Evolutionary conservation across 257 asterid species (phyloP), one percentile per base, ranked within the genome.

Genomic region (Pogostemon cablin): DNA sequence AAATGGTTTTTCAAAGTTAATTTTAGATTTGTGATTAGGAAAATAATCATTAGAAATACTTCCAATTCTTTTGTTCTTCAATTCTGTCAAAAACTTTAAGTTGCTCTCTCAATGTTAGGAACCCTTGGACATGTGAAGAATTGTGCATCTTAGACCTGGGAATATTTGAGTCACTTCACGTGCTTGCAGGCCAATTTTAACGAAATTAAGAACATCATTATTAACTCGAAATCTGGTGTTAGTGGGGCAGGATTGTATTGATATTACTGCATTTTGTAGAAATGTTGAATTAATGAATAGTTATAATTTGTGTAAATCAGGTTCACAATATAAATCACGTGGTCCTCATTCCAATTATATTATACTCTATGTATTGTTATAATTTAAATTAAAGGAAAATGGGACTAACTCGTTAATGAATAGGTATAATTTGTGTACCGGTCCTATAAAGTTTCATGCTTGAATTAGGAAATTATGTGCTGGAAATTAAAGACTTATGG

Each of bases 211-310:
- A 88, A 89, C 80, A 95, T 95, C 63, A 95, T 91, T 52, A 87
- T 95, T 7, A 98, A 95, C 81, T 58, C 99, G 9, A 91, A 95
- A 86, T 95, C 99, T 62, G 98, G 98, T 70, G 99, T 89, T 50
- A 91, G 98, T 72, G 99, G 99, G 79, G 99, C 99, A 77, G 99
- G 99, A 91, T 74, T 75, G 82, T 46, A 71, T 59, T 49, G 38
- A 66, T 67, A 4, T 61, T n/a, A 38, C 60, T 37, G 62, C 46
- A 41, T 62, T 53, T 72, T 34, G 20, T 52, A 34, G 37, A 34
- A 5, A 60, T 20, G 25, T 20, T 20, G 25, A 20, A 20, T 20
- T 20, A 20, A 20, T 20, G 25, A 20, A 20, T 0, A 20, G 25
- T 20, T 20, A 20, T 0, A 20, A 20, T 20, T 20, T 20, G 25